A percentile compares a stretch with the other conserved stretches of the same genome.
phyloP scores from a whole-genome alignment of 202 grass and related monocot genomes.

The Brachypodium distachyon region DNA sequence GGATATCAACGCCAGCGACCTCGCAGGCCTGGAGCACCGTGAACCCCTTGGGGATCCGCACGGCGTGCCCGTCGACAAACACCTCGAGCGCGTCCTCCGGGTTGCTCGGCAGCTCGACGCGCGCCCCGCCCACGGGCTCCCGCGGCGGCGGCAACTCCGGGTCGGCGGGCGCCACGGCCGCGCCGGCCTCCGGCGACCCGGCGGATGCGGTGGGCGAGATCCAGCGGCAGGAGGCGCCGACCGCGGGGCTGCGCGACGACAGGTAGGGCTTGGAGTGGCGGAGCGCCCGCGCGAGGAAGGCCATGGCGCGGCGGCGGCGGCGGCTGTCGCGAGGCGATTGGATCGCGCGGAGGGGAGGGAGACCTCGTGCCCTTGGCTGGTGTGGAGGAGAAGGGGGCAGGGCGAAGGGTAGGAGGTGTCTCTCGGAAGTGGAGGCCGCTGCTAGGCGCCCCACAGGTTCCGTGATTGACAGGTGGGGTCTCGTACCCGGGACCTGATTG shows the following conservation, averaged over 20 bases:
- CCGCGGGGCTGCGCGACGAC: neutral
- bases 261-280: conserved; percentile 57
- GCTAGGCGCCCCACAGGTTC: neutral
- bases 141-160: conserved; percentile 22
- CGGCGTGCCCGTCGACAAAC: conserved; percentile 85
- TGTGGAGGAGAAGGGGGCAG: neutral
- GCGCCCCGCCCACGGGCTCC: conserved; percentile 64
- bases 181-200: conserved; percentile 48
- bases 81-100: conserved; percentile 91
- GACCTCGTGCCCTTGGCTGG: conserved; percentile 18
- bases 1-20: conserved; percentile 92
- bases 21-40: conserved; percentile 98
- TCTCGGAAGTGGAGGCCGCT: neutral
- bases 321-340: conserved; percentile 17
- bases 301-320: conserved; percentile 46
- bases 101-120: conserved; percentile 52
- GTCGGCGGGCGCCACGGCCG: conserved; percentile 33
- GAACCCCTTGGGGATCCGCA: conserved; percentile 94
- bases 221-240: conserved; percentile 44
- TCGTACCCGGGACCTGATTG: accelerated
- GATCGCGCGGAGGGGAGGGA: conserved; percentile 17
- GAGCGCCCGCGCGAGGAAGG: conserved; percentile 67
- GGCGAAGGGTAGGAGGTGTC: neutral
- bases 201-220: conserved; percentile 61
- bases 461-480: neutral